Conservation (phyloP, 2,329 filamentous ascomycete genomes). For the Diplodia scrobiculata region DNA sequence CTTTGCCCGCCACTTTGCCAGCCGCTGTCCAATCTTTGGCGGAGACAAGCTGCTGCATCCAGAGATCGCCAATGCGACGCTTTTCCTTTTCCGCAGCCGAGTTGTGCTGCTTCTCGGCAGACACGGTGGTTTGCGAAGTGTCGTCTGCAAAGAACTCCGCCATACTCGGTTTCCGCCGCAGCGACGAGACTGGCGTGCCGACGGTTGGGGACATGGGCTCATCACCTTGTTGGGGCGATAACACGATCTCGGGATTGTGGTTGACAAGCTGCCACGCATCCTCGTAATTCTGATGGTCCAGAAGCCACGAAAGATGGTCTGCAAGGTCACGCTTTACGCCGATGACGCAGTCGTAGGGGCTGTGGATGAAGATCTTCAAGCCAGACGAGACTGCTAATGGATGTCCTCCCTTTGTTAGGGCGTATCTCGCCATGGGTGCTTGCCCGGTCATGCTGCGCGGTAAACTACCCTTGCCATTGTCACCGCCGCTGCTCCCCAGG, state of each 20-base stretch:
- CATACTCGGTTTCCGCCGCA: conserved; percentile 42
- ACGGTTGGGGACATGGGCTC: conserved; percentile 43
- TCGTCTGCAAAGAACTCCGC: conserved; percentile 75
- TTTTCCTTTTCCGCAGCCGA: conserved; percentile 83
- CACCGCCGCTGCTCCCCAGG: conserved; percentile 46
- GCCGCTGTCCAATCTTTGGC: conserved; percentile 74
- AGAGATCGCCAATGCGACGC: conserved; percentile 84
- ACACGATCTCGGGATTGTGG: conserved; percentile 72
- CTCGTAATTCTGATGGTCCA: conserved; percentile 78
- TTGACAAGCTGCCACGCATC: conserved; percentile 88
- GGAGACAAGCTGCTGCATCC: conserved; percentile 83
- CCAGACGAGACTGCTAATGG: conserved; percentile 58
- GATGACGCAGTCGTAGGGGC: conserved; percentile 93
- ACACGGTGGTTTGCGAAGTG: conserved; percentile 63
- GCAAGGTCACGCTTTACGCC: conserved; percentile 82
- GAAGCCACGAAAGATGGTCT: conserved; percentile 83
- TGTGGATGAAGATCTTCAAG: conserved; percentile 89
- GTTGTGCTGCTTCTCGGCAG: conserved; percentile 59
- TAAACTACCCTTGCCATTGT: conserved; percentile 34
- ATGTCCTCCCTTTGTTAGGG: conserved; percentile 41
- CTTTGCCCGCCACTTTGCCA: conserved; percentile 77
- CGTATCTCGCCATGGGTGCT: conserved; percentile 1
- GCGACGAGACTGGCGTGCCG: conserved; percentile 49
- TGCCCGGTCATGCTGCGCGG: conserved; percentile 32
- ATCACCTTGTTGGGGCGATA: conserved; percentile 42